A percentile compares a stretch with the other conserved stretches of the same genome.
phyloP scores from a whole-genome alignment of 2,329 filamentous ascomycete species.

The Fusarium xyrophilum region DNA sequence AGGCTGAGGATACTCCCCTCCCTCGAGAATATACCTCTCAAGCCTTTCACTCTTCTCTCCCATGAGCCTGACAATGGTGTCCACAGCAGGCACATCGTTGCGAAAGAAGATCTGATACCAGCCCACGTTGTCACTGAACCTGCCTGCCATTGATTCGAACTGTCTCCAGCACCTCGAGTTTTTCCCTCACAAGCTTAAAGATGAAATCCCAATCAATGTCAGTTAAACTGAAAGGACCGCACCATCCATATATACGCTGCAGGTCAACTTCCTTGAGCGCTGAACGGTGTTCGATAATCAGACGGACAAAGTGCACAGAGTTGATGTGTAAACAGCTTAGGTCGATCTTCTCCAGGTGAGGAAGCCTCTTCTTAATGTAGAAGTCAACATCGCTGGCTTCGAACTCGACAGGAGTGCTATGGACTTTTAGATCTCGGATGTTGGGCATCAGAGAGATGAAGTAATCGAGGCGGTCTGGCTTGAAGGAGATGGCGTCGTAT shows the following conservation, averaged over 20 bases:
- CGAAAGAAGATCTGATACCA: slow-evolving; percentile 23
- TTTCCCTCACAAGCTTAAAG: slow-evolving; percentile 21
- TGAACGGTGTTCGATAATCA: slow-evolving; percentile 21
- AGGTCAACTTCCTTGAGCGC: slow-evolving; percentile 26
- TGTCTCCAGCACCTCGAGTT: slow-evolving; percentile 2
- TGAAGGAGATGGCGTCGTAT: slow-evolving; percentile 7
- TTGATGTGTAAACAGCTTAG: slow-evolving; percentile 16
- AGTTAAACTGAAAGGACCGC: neutral
- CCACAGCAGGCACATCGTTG: neutral
- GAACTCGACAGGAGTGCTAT: neutral
- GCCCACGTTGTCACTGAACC: slow-evolving; percentile 21
- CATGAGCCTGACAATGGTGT: neutral
- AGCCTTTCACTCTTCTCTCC: slow-evolving; percentile 8
- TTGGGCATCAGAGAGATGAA: slow-evolving; percentile 34
- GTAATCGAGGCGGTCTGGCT: slow-evolving; percentile 23
- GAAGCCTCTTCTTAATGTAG: slow-evolving; percentile 23
- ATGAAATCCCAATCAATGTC: slow-evolving; percentile 29
- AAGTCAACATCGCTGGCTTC: slow-evolving; percentile 23
- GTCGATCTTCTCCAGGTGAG: slow-evolving; percentile 30
- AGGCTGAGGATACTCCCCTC: slow-evolving; percentile 28
- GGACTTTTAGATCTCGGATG: slow-evolving; percentile 26
- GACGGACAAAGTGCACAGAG: slow-evolving; percentile 25
- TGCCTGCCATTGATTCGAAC: slow-evolving; percentile 6
- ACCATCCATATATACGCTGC: slow-evolving; percentile 10
- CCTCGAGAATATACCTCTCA: slow-evolving; percentile 27